Evolutionary conservation across 352 stramenopile genomes (phyloP), one percentile per base, ranked within the genome.

Genomic region (Globisporangium middletonii): DNA sequence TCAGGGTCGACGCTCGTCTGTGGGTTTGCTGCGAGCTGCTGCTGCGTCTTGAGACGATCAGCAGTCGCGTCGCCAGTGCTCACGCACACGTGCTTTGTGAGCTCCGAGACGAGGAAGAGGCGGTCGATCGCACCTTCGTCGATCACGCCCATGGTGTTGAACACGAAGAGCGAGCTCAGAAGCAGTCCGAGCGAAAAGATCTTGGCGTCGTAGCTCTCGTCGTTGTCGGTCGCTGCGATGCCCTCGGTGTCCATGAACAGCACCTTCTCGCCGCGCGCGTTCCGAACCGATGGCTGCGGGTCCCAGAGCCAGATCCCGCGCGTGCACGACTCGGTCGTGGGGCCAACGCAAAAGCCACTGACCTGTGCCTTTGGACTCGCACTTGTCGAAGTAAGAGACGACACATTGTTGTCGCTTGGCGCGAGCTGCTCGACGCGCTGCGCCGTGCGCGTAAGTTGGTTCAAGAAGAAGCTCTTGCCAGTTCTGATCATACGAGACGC

Each of bases 101-200:
- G 68, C 60, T 95, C 81, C 9, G 83, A 92, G 26, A 95, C 85
- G 38, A 95, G 78, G 57, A 86, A 93, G 38, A 93, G 63, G 16
- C 82, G 69, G 64, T 95, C 85, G 53, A 95, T 92, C 16, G 85
- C 84, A 27, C 73, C 76, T 72, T 95, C 85, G 55, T 95, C 85
- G 62, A 95, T 93, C 57, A 95, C 85, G 33, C 85, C 85, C 77
- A 95, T 92, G 2, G 82, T 92, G 59, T 95, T 95, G 59, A 92
- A 90, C 28, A 95, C 81, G 49, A 95, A 93, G 0, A 92, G 68
- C 52, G 79, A 91, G 63, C 79, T 91, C 2, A 94, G 68, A 33
- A 94, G 68, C 48, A 94, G 46, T 15, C 81, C 85, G 12, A 94
- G 60, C 30, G 83, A 91, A 46, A 94, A 94, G 49, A 94, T 93